A percentile compares a stretch with the other conserved stretches of the same genome.
Evolutionary conservation across 1,284 basidiomycete species (phyloP).

Genomic region (Ceratobasidium sp.): DNA sequence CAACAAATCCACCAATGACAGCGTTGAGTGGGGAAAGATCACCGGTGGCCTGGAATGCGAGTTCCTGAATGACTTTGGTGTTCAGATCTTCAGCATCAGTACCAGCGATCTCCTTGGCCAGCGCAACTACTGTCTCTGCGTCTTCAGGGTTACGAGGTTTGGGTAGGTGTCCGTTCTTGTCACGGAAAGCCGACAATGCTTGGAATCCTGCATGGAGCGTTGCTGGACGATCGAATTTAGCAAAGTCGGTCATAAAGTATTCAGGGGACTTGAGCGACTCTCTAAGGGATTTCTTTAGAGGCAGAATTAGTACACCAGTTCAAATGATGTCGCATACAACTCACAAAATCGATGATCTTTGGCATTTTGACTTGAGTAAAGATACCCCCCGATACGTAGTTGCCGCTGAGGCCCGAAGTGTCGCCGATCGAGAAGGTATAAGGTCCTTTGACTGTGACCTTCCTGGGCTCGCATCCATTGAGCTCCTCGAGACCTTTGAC

Average conservation of each 20-base stretch:
- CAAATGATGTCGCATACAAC: conserved; percentile 49
- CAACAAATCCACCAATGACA: conserved; percentile 96
- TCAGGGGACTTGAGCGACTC: conserved; percentile 88
- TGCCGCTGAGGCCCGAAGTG: conserved; percentile 71
- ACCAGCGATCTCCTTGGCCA: conserved; percentile 80
- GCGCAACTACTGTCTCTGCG: conserved; percentile 70
- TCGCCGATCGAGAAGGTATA: conserved; percentile 97
- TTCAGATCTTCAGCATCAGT: conserved; percentile 71
- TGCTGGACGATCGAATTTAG: conserved; percentile 93
- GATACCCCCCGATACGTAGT: conserved; percentile 90
- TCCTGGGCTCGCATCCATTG: conserved; percentile 90
- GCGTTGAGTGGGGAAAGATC: conserved; percentile 92
- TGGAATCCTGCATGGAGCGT: conserved; percentile 95
- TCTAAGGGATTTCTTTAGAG: conserved; percentile 86
- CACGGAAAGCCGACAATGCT: conserved; percentile 84
- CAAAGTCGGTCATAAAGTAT: conserved; percentile 95
- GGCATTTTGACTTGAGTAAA: conserved; percentile 99
- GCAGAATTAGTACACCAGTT: neutral
- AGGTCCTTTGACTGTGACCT: conserved; percentile 92
- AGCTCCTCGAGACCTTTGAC: conserved; percentile 94
- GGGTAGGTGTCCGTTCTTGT: conserved; percentile 75
- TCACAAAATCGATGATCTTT: conserved; percentile 89
- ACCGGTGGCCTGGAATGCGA: conserved; percentile 93
- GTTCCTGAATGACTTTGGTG: conserved; percentile 78
- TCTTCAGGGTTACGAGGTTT: conserved; percentile 86